Evolutionary conservation across 805 yeast genomes (phyloP), one percentile per base, ranked within the genome.

Genomic region (Peterozyma xylosa): DNA sequence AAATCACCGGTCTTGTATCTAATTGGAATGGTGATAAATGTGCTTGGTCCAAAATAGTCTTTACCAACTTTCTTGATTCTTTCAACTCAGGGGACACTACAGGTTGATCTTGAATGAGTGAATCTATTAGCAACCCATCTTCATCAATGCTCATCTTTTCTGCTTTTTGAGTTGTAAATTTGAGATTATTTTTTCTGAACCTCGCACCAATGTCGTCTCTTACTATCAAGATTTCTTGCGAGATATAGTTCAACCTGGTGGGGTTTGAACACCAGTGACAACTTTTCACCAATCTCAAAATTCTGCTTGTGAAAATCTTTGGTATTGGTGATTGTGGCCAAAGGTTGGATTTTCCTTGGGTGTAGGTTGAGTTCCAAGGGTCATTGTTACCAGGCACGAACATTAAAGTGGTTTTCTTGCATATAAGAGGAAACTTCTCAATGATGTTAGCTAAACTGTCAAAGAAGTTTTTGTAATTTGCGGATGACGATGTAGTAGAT

Each of bases 371-470:
- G 33, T 81, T 80, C 97, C 98, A 93, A 0, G 96, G 96, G 62
- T 93, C 99, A 52, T 87, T 85, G 36, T 78, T 77, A 1, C 99
- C 98, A 0, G 98, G 97, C 1, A 91, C 67, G 46, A 93, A 76
- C 1, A 88, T 64, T 29, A 93, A 60, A 42, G 82, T 79, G 29
- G 84, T 71, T 6, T 64, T 56, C 7, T 64, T 56, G 11, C 79
- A 64, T 6, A 88, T 61, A 3, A 59, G 56, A 0, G 87, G 84
- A 52, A 67, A 85, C 39, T 73, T 68, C 9, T 81, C 73, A 15
- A 93, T 55, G 2, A 87, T 54, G 2, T 70, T 67, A 0, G 95
- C 91, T 13, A 93, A 67, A 2, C 78, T 67, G 54, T 90, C 96
- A 62, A 93, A 90, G 21, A 75, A 64, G 34, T 74, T 68, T 52